Percentiles rank a stretch among this genome's conserved stretches.
These are phyloP conservation scores for Saccharomycopsis hybrid DNA, from an alignment of 1,139 yeast species.

Conservation along the genomic window DNA sequence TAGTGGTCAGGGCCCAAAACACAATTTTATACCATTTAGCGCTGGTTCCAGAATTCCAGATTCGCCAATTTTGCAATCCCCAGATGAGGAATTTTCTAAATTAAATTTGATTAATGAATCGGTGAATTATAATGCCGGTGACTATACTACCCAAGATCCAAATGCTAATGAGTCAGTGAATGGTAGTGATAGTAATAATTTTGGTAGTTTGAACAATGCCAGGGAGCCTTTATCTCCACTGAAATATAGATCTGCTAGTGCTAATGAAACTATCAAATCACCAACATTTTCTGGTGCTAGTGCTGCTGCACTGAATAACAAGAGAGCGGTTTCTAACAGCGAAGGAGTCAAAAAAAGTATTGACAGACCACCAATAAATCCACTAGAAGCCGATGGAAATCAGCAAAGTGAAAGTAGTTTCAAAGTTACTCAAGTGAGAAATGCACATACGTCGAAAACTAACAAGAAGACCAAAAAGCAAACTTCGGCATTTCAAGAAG, in stretches of 20 bases:
- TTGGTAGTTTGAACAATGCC: not conserved
- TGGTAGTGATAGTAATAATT: not conserved
- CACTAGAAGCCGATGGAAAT: not conserved
- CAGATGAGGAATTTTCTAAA: slow-evolving; percentile 11
- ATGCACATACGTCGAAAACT: slow-evolving; percentile 20
- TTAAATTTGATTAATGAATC: slow-evolving; percentile 2
- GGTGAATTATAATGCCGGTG: not conserved
- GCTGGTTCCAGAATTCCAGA: slow-evolving; percentile 15
- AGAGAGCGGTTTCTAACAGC: slow-evolving; percentile 1
- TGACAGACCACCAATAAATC: not conserved
- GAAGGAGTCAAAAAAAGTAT: not conserved
- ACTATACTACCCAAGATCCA: not conserved
- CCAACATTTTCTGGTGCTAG: not conserved
- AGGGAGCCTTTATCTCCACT: slow-evolving; percentile 2
- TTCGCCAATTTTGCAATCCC: slow-evolving; percentile 11
- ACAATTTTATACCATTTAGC: slow-evolving; percentile 7
- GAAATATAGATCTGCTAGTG: slow-evolving; percentile 17
- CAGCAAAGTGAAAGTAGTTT: slow-evolving; percentile 5
- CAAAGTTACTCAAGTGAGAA: slow-evolving; percentile 20
- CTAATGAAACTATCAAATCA: slow-evolving; percentile 11
- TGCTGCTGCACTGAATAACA: not conserved
- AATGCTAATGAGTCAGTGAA: not conserved
- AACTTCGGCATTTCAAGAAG: slow-evolving; percentile 93
- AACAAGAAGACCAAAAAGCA: slow-evolving; percentile 41
- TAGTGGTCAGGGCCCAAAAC: not conserved